These are phyloP conservation scores for Verticillium albo-atrum DNA, from an alignment of 2,329 filamentous ascomycete species.

Conservation along the genomic window DNA sequence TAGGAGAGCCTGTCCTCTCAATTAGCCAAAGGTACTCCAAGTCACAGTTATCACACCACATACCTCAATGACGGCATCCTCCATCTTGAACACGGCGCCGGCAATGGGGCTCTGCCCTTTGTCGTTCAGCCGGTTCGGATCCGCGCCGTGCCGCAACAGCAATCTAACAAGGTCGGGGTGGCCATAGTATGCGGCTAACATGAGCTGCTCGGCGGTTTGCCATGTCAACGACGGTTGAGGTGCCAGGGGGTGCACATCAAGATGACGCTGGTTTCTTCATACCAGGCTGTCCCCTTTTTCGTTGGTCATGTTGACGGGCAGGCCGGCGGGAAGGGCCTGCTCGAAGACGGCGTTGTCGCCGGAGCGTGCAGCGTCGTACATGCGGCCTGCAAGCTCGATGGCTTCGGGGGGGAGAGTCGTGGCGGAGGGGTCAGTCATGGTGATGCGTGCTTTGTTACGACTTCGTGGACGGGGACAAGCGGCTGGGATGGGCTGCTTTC, in stretches of 20 bases:
- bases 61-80: constrained; percentile 58
- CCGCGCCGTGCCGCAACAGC: constrained; percentile 58
- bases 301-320: constrained; percentile 68
- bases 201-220: constrained; percentile 41
- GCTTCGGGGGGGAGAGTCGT: constrained; percentile 53
- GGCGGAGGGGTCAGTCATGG: not conserved
- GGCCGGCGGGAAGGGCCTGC: constrained; percentile 59
- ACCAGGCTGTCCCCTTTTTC: constrained; percentile 69
- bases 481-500: no score
- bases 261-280: constrained; percentile 16
- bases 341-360: constrained; percentile 55
- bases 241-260: not conserved
- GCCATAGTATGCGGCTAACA: constrained; percentile 69
- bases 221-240: not conserved
- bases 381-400: constrained; percentile 58
- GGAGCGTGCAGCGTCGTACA: constrained; percentile 62
- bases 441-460: not conserved
- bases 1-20: constrained; percentile 34
- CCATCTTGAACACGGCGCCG: constrained; percentile 69
- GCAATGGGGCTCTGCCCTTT: constrained; percentile 65
- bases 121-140: constrained; percentile 65
- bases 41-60: constrained; percentile 8
- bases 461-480: no score
- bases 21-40: not conserved
- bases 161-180: constrained; percentile 56